Conservation (phyloP, 495 filamentous ascomycete species). For the Aspergillus coremiiformis region DNA sequence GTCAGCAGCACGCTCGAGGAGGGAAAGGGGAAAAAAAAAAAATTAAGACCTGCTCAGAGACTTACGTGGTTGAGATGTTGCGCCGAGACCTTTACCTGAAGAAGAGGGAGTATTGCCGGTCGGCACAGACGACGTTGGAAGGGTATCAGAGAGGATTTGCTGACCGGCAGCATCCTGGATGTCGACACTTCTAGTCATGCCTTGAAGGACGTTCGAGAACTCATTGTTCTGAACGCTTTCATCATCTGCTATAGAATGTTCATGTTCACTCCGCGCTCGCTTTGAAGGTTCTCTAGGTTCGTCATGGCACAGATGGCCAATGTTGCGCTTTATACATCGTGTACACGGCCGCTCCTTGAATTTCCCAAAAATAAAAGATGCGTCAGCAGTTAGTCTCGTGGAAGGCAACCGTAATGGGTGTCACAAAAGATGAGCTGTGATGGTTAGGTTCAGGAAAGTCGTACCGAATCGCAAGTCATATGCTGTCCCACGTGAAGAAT, state of each 20-base stretch:
- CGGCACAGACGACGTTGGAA: conserved; percentile 30
- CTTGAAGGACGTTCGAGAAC: conserved; percentile 27
- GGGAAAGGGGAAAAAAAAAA: no score
- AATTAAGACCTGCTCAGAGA: conserved; percentile 23
- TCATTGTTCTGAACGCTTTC: conserved; percentile 47
- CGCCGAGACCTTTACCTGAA: conserved; percentile 40
- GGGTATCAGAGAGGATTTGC: conserved; percentile 32
- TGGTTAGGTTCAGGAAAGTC: conserved; percentile 43
- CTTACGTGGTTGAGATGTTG: conserved; percentile 71
- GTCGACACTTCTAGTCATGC: conserved; percentile 35
- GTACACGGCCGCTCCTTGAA: conserved; percentile 87
- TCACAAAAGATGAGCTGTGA: conserved; percentile 19
- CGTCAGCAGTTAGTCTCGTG: conserved; percentile 22
- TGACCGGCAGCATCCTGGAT: conserved; percentile 37
- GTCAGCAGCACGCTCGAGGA: conserved; percentile 21
- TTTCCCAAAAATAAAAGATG: conserved; percentile 4
- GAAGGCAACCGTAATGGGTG: conserved; percentile 14
- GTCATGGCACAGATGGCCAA: conserved; percentile 97
- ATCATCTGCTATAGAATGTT: conserved; percentile 53
- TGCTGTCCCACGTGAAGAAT: conserved; percentile 58
- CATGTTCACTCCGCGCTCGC: conserved; percentile 64
- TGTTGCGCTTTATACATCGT: conserved; percentile 97
- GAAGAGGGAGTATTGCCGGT: conserved; percentile 26
- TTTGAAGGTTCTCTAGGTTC: conserved; percentile 80
- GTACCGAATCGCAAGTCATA: conserved; percentile 99